phyloP scores from a whole-genome alignment of 805 yeast species.

The Cyberlindnera petersonii region DNA sequence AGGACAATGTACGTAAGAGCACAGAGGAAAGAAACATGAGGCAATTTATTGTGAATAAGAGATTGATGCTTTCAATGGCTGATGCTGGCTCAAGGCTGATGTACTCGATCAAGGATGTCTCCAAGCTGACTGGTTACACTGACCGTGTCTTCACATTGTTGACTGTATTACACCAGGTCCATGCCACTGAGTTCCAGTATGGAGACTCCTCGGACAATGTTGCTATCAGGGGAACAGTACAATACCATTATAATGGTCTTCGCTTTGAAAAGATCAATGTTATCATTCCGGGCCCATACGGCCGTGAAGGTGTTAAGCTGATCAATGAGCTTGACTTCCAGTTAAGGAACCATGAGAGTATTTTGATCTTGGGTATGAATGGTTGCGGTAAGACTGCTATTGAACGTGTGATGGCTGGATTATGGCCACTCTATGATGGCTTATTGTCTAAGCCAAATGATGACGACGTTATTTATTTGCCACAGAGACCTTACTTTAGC shows the following conservation, averaged over 20 bases:
- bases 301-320: conserved; percentile 57
- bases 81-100: conserved; percentile 93
- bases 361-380: conserved; percentile 80
- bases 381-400: conserved; percentile 90
- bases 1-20: conserved; percentile 21
- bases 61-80: conserved; percentile 84
- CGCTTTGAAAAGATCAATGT: conserved; percentile 81
- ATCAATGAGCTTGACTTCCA: conserved; percentile 61
- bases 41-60: conserved; percentile 84
- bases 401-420: conserved; percentile 75
- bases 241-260: conserved; percentile 70
- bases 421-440: conserved; percentile 90
- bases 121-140: conserved; percentile 88
- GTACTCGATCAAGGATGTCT: conserved; percentile 90
- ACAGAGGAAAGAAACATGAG: conserved; percentile 64
- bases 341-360: conserved; percentile 47
- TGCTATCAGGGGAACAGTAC: conserved; percentile 76
- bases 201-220: conserved; percentile 38
- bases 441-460: conserved; percentile 73
- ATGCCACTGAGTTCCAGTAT: conserved; percentile 46
- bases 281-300: conserved; percentile 66
- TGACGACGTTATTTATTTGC: conserved; percentile 69
- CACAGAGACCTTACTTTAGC: conserved; percentile 83
- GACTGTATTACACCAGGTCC: conserved; percentile 77
- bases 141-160: conserved; percentile 77